These are phyloP conservation scores for Conticribra weissflogii DNA, from an alignment of 108 stramenopile species.

Conservation along the genomic window DNA sequence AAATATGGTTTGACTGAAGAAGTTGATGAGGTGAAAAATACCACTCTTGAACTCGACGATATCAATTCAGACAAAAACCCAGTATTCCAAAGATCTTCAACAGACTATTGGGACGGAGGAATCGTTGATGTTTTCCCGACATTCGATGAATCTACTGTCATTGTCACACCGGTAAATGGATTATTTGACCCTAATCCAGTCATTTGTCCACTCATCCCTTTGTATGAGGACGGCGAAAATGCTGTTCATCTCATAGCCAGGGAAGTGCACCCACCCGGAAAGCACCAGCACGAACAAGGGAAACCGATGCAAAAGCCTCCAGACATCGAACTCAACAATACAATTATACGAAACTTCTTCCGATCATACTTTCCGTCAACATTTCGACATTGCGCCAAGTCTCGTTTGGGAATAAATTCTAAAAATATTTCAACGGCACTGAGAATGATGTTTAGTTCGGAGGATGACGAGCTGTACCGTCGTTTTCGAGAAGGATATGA, in stretches of 20 bases:
- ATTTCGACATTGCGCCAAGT: conserved; percentile 40
- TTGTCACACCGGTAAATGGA: conserved; percentile 62
- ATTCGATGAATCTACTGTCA: conserved; percentile 57
- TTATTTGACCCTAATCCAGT: conserved; percentile 47
- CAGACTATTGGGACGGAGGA: conserved; percentile 68
- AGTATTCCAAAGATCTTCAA: conserved; percentile 13
- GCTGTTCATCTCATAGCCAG: not conserved
- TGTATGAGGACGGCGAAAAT: conserved; percentile 5
- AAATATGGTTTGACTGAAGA: conserved; percentile 50
- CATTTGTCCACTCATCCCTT: conserved; percentile 47
- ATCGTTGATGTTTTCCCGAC: conserved; percentile 66
- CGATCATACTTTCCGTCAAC: conserved; percentile 37
- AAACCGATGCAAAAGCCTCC: not conserved
- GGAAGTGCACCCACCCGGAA: not conserved
- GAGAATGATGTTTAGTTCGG: conserved; percentile 44
- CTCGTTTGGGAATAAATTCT: conserved; percentile 31
- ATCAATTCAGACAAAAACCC: too few species aligned
- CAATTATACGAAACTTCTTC: conserved; percentile 12
- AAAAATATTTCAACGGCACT: conserved; percentile 23
- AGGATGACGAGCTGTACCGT: conserved; percentile 44
- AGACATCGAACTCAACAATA: conserved; percentile 2
- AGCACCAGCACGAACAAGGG: not conserved
- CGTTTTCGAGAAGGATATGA: conserved; percentile 52
- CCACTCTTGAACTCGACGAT: not conserved
- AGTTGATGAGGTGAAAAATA: not conserved